phyloP scores from a whole-genome alignment of 257 asterid genomes.

The Solanum pennellii region DNA sequence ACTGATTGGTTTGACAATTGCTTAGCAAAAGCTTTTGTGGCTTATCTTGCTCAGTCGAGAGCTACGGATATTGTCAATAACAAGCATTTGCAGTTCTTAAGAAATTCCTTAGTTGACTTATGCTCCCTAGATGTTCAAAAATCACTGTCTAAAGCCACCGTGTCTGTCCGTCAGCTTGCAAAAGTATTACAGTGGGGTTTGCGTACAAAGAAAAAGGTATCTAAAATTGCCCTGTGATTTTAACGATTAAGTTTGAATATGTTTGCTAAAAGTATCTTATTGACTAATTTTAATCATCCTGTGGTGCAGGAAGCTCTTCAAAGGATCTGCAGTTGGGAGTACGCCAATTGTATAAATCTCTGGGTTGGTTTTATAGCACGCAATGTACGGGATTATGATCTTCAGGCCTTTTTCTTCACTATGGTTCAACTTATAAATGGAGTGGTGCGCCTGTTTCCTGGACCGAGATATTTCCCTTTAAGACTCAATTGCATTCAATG shows the following conservation, averaged over 20 bases:
- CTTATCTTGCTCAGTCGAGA: slow-evolving; percentile 53
- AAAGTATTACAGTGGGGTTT: slow-evolving; percentile 52
- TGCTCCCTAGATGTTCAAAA: slow-evolving; percentile 70
- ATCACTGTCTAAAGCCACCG: slow-evolving; percentile 46
- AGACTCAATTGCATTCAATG: slow-evolving; percentile 80
- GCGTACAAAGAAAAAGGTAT: slow-evolving; percentile 74
- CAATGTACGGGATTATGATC: slow-evolving; percentile 44
- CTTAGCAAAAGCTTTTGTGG: slow-evolving; percentile 48
- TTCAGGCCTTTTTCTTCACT: slow-evolving; percentile 44
- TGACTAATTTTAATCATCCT: background rate
- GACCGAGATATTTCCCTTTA: slow-evolving; percentile 86
- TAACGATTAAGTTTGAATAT: background rate
- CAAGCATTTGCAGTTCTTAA: slow-evolving; percentile 57
- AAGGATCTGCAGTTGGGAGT: slow-evolving; percentile 87
- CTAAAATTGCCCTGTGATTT: background rate
- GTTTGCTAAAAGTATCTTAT: background rate
- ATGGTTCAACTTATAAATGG: slow-evolving; percentile 64
- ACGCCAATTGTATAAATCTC: slow-evolving; percentile 60
- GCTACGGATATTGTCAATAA: slow-evolving; percentile 42
- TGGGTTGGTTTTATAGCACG: slow-evolving; percentile 79
- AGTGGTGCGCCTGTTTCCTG: slow-evolving; percentile 62
- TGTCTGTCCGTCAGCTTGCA: slow-evolving; percentile 59
- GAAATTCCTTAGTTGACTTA: slow-evolving; percentile 56
- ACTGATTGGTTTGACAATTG: slow-evolving; percentile 48
- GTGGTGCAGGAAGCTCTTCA: slow-evolving; percentile 62